Percentiles rank a stretch among this genome's conserved stretches.
Evolutionary conservation across 257 asterid species (phyloP).

Genomic region (Solanum arcanum): DNA sequence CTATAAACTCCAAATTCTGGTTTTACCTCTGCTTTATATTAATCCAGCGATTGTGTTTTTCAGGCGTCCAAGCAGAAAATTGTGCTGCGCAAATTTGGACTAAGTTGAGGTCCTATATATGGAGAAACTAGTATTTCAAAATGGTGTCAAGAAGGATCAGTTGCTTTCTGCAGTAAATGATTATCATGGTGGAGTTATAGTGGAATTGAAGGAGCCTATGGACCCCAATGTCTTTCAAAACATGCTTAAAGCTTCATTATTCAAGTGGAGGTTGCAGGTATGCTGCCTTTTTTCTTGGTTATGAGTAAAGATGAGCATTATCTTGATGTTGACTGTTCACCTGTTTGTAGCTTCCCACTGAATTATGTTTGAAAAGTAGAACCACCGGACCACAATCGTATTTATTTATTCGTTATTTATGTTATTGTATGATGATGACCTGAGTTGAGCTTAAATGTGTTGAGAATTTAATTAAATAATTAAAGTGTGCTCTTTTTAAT

Average conservation of each 20-base stretch:
- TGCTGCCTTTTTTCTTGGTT: neutral
- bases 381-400: neutral
- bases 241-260: slow-evolving; percentile 41
- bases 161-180: slow-evolving; percentile 49
- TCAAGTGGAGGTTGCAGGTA: slow-evolving; percentile 64
- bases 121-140: slow-evolving; percentile 27
- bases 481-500: neutral
- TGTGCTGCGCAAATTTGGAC: neutral
- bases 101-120: slow-evolving; percentile 5
- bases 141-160: slow-evolving; percentile 9
- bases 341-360: neutral
- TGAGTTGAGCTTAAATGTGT: neutral
- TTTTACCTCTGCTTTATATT: neutral
- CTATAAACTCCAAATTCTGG: neutral
- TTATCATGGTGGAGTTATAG: slow-evolving; percentile 54
- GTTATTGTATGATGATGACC: neutral
- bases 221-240: slow-evolving; percentile 29
- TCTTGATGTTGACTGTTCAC: neutral
- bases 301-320: neutral
- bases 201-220: slow-evolving; percentile 52
- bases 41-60: neutral
- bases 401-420: neutral
- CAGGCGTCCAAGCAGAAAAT: neutral
- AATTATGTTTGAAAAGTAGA: neutral
- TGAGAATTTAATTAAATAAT: neutral